These are phyloP conservation scores for Opeltia flavorubescens DNA, from an alignment of 495 filamentous ascomycete genomes.

Conservation along the genomic window DNA sequence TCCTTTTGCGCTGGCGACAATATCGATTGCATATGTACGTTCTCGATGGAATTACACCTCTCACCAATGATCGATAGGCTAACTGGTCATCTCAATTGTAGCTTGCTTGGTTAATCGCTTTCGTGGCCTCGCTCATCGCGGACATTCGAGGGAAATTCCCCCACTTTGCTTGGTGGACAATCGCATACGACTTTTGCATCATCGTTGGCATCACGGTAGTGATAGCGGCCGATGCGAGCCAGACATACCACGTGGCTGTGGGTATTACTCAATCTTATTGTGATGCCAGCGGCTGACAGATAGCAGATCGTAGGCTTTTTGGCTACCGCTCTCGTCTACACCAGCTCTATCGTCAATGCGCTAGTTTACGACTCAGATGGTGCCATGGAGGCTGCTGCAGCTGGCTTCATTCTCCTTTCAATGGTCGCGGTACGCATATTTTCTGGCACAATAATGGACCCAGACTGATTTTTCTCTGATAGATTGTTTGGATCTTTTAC, in stretches of 20 bases:
- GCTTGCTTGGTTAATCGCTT: slow-evolving; percentile 90
- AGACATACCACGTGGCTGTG: slow-evolving; percentile 84
- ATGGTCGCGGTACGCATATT: slow-evolving; percentile 61
- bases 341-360: slow-evolving; percentile 68
- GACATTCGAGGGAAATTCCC: slow-evolving; percentile 49
- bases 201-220: slow-evolving; percentile 69
- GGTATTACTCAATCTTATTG: slow-evolving; percentile 13
- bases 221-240: slow-evolving; percentile 64
- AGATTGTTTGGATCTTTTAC: slow-evolving; percentile 99
- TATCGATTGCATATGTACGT: slow-evolving; percentile 82
- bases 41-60: background rate
- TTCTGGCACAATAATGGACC: too few relatives aligned
- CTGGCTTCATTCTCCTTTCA: slow-evolving; percentile 88
- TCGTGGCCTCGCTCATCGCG: slow-evolving; percentile 71
- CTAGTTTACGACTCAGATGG: slow-evolving; percentile 57
- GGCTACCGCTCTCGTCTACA: slow-evolving; percentile 65
- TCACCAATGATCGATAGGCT: slow-evolving; percentile 1
- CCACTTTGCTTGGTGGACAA: slow-evolving; percentile 80
- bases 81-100: slow-evolving; percentile 20
- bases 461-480: slow-evolving; percentile 1
- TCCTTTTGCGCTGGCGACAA: slow-evolving; percentile 88
- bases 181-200: slow-evolving; percentile 70
- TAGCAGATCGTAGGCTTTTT: slow-evolving; percentile 69
- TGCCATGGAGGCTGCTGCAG: slow-evolving; percentile 72
- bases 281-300: slow-evolving; percentile 4